Conservation (phyloP, 768 basidiomycete genomes). For the Mycena filopes region DNA sequence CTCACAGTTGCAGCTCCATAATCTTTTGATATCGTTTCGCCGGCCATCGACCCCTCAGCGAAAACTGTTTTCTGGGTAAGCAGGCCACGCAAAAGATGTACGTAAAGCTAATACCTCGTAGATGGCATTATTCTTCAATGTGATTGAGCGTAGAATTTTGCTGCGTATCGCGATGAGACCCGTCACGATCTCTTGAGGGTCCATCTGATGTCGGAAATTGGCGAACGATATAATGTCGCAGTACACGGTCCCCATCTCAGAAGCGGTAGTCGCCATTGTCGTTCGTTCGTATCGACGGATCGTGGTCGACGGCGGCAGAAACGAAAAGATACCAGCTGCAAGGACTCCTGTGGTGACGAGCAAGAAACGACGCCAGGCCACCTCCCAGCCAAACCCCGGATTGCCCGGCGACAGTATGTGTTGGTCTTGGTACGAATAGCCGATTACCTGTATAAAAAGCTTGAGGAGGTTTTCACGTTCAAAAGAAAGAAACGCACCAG, state of each 20-base stretch:
- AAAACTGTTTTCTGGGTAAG: conserved; percentile 60
- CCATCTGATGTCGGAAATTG: conserved; percentile 55
- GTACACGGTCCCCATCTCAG: conserved; percentile 76
- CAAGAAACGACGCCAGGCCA: conserved; percentile 82
- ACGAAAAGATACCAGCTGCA: conserved; percentile 80
- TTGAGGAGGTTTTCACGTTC: background rate
- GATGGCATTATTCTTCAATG: conserved; percentile 65
- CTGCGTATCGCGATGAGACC: conserved; percentile 79
- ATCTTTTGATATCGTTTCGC: conserved; percentile 79
- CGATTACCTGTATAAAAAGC: conserved; percentile 60
- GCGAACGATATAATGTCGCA: conserved; percentile 83
- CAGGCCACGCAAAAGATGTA: background rate
- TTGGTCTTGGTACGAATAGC: conserved; percentile 77
- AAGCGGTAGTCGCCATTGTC: conserved; percentile 72
- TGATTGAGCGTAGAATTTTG: conserved; percentile 73
- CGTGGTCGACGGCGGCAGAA: conserved; percentile 79
- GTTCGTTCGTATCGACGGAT: conserved; percentile 79
- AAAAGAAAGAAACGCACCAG: conserved; percentile 55
- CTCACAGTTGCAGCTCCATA: conserved; percentile 74
- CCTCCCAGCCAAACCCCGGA: conserved; percentile 67
- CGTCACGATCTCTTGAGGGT: conserved; percentile 65
- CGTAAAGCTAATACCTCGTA: conserved; percentile 56
- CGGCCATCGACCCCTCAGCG: conserved; percentile 83
- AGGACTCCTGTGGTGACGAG: conserved; percentile 78
- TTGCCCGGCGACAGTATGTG: conserved; percentile 59